Base-by-base conservation (phyloP, 2,329 filamentous ascomycete genomes). In the Claviceps humidiphila region DNA sequence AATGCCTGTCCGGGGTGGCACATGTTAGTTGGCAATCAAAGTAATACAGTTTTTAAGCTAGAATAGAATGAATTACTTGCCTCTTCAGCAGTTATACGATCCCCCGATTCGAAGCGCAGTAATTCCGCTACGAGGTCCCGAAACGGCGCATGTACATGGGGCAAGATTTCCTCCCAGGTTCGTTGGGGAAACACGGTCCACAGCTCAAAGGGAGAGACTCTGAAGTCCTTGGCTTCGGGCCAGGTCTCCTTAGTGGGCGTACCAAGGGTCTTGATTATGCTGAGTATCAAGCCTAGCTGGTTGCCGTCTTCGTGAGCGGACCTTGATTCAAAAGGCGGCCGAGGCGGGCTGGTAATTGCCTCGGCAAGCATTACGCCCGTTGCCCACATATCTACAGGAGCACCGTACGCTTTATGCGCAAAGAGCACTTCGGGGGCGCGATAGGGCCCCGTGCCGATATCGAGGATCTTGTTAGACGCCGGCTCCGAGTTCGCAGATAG, bases 401-500 rank as follows among this genome's bases (percentile, higher is more conserved):
- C 66, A 2, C 76, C 78, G 63, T 98, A 98, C 0, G 73, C 70
- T 49, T 76, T 81, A 65, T 90, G 77, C 0, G 89, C 93, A 64
- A 98, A 97, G 6, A 98, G 74, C 1, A 90, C 78, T 63, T 98
- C 94, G 0, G 93, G 93, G 0, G 91, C 80, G 20, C 94, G 82
- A 68, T 98, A 98, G 48, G 86, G 81, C 0, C 90, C 91, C 1
- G 91, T 97, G 39, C 93, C 93, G 26, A 98, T 87, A 64, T 98
- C 94, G 7, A 93, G 84, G 50, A 95, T 85, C 68, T 97, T 97
- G 51, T 74, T 61, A 51, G 80, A 65, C 1, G 80, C 73, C 0
- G 83, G 76, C 64, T 98, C 93, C 14, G 78, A 76, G 3, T 70
- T 68, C 22, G 73, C 68, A 5, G 80, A 74, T 54, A 77, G 60